Percentiles rank a stretch among this genome's conserved stretches.
Conservation (phyloP, 495 filamentous ascomycete genomes). For the Penicillium diatomitis region DNA sequence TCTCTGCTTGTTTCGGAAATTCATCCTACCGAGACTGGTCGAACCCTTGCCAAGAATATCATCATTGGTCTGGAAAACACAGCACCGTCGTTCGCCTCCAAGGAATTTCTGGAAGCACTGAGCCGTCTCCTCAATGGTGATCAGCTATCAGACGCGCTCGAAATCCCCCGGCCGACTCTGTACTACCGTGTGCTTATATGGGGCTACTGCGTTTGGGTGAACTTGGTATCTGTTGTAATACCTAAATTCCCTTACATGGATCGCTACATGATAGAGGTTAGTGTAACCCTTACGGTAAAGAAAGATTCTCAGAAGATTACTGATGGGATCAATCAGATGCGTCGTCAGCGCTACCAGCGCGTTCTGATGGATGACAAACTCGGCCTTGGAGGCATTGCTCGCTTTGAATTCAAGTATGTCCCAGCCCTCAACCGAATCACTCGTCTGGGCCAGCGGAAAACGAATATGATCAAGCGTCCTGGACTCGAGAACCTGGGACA, state of each 20-base stretch:
- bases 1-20: slow-evolving; percentile 54
- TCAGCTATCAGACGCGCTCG: slow-evolving; percentile 50
- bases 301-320: too few species aligned
- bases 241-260: slow-evolving; percentile 51
- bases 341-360: slow-evolving; percentile 45
- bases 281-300: neutral
- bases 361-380: slow-evolving; percentile 47
- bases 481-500: slow-evolving; percentile 23
- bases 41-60: slow-evolving; percentile 63
- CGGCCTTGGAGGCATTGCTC: slow-evolving; percentile 46
- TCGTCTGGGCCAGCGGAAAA: slow-evolving; percentile 20
- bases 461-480: slow-evolving; percentile 11
- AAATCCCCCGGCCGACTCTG: slow-evolving; percentile 42
- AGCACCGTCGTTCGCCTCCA: slow-evolving; percentile 53
- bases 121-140: slow-evolving; percentile 62
- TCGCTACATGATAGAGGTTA: slow-evolving; percentile 42
- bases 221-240: slow-evolving; percentile 42
- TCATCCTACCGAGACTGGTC: slow-evolving; percentile 49
- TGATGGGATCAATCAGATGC: slow-evolving; percentile 12
- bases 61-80: slow-evolving; percentile 53
- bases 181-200: slow-evolving; percentile 54
- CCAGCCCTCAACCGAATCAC: slow-evolving; percentile 38
- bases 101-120: slow-evolving; percentile 55
- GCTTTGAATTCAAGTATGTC: slow-evolving; percentile 58
- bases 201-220: slow-evolving; percentile 61